Evolutionary conservation across 768 basidiomycete genomes (phyloP), one percentile per base, ranked within the genome.

Genomic region (Termitomyces sp.): DNA sequence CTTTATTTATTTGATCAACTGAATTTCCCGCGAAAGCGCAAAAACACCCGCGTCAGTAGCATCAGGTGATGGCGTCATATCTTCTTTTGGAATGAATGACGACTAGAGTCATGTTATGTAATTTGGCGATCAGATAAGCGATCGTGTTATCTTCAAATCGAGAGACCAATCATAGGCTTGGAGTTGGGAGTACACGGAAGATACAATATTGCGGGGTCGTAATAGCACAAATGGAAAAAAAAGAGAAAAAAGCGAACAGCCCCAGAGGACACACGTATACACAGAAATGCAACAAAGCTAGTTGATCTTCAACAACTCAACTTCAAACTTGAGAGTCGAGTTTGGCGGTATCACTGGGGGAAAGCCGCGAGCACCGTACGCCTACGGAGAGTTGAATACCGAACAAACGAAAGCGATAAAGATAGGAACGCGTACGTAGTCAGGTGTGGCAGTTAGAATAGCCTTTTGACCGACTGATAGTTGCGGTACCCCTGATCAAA

Each of bases 381-480:
- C 89, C 88, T 92, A 63, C 49, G 51, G 45, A 29, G 47, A 52
- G 46, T 60, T 28, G 39, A 55, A 33, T 34, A 20, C 46, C 28
- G 45, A 51, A 44, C n/a, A n/a, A 52, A 16, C 6, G 18, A 52
- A 28, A 41, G 36, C 20, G 20, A 56, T 52, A 16, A 13, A 29
- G 5, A 26, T 7, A 41, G 48, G 26, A 15, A 80, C 20, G 20
- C 87, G 65, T 68, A 91, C 93, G 68, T 76, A 92, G 71, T 95
- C 92, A n/a, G 92, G 76, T 15, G 87, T 78, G 46, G 82, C 83
- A 5, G 70, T 86, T 29, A 93, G 69, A 20, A 67, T 63, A 15
- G 90, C 92, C 70, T 88, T 93, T 71, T 88, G 66, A 62, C 90
- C 90, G 33, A 90, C 36, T 12, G 90, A 90, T 60, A 94, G 74